Base-by-base conservation (phyloP, 139 green algal genomes). In the Axilococcus clingmanii region DNA sequence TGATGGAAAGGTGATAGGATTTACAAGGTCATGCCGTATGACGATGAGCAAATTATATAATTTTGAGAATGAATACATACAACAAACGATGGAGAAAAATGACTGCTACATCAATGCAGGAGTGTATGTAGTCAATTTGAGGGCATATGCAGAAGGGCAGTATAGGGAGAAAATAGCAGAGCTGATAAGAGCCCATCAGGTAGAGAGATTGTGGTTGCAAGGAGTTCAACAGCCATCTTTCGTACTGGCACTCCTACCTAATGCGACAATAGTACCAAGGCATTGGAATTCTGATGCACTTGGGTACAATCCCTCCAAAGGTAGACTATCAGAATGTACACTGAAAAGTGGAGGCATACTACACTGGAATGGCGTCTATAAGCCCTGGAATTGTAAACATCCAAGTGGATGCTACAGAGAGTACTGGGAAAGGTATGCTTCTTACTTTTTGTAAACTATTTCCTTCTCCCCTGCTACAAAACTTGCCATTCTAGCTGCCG, bases 401-500 rank as follows among this genome's bases (percentile, higher is more conserved):
- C 9, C 12, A 17, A 30, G 9, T 49, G 9, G 9, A 49, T 17
- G 12, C 27, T 49, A 17, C 8, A 23, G 17, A 53, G 40, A 53
- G 12, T 33, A 53, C 24, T 36, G 9, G 9, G 40, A 24, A 16
- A 53, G n/a, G 45, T 33, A 37, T 37, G 11, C 12, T 53, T 46
- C n/a, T 35, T 31, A 43, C 35, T 74, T 66, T n/a, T 52, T 36
- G 38, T 57, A 72, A 25, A 61, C 22, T 8, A 52, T 56, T 38
- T 67, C 52, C 7, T 23, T 32, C 57, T 61, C 47, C 5, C 48
- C 49, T 9, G 37, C 48, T 25, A 31, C 16, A 7, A 29, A 75
- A n/a, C 68, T 63, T 12, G 74, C 80, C 22, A 64, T 79, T 4
- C 89, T 65, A 5, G 89, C 89, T 16, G 86, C 87, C 0, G 82